Evolutionary conservation across 768 basidiomycete species (phyloP), one percentile per base, ranked within the genome.

Genomic region (Boletellus ananas): DNA sequence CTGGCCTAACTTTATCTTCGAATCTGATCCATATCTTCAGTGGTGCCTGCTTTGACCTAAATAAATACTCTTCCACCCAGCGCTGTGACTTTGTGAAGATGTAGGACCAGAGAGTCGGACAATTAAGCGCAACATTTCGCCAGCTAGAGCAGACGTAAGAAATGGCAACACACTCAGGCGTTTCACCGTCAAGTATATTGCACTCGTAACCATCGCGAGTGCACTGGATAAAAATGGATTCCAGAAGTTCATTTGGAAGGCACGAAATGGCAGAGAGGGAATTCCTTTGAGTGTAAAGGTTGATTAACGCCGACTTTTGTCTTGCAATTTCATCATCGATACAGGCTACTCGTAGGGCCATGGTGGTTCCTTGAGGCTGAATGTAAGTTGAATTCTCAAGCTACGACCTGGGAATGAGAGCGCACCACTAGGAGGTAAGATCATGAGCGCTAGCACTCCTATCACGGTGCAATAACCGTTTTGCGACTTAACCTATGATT

Each of bases 11-110:
- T 34, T 18, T 13, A 18, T 43, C 31, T 34, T 43, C 43, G 18
- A 31, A 43, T 18, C 33, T 29, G 23, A 40, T 34, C 29, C 16
- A 34, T 23, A 59, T 21, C 20, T 37, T 45, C 17, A 61, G 34
- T 12, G 67, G 59, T 10, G 71, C 72, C 57, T 63, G 67, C 45
- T 73, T 75, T 0, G 76, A 78, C 9, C 77, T 68, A 29, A 56
- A 58, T 31, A 78, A 47, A 69, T 74, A 72, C 53, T 71, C 73
- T 31, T 70, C 60, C 9, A 67, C 67, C 70, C 72, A 74, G 40
- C 51, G 57, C 0, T 65, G 63, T 6, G 63, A 64, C 3, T 45
- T 55, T 25, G 72, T 63, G 9, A 66, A 52, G 16, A 69, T 60
- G 29, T 56, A 57, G 13, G 47, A 63, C 23, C 23, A 23, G 17